Percentiles rank a stretch among this genome's conserved stretches.
These are phyloP conservation scores for Botryotinia globosa DNA, from an alignment of 2,329 filamentous ascomycete genomes.

Conservation along the genomic window DNA sequence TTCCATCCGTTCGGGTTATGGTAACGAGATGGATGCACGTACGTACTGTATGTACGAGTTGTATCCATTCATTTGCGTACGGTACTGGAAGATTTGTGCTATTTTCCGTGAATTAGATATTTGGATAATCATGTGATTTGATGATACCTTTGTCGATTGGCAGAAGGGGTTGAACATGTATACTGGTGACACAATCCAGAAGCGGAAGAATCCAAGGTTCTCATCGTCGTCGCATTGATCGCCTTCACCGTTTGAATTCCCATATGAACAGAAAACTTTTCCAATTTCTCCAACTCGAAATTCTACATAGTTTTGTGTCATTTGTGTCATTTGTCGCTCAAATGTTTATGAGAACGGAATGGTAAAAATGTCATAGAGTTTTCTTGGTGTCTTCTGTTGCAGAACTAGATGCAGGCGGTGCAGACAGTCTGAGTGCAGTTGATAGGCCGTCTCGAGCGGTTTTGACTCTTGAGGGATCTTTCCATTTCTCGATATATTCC, in stretches of 20 bases:
- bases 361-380: neutral
- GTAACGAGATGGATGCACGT: neutral
- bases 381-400: conserved; percentile 6
- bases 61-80: neutral
- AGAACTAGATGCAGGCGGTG: neutral
- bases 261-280: neutral
- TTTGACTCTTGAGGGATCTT: neutral
- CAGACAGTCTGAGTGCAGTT: neutral
- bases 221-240: neutral
- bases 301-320: neutral
- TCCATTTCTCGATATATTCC: neutral
- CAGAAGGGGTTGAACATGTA: neutral
- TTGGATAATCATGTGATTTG: neutral
- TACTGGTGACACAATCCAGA: neutral
- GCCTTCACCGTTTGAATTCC: neutral
- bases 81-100: neutral
- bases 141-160: neutral
- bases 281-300: neutral
- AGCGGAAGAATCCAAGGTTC: neutral
- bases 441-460: neutral
- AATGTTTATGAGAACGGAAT: neutral
- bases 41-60: neutral
- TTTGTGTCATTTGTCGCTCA: neutral
- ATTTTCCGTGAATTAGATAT: neutral
- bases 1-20: neutral